phyloP scores from a whole-genome alignment of 2,329 filamentous ascomycete species.

The Colletotrichum gloeosporioides region DNA sequence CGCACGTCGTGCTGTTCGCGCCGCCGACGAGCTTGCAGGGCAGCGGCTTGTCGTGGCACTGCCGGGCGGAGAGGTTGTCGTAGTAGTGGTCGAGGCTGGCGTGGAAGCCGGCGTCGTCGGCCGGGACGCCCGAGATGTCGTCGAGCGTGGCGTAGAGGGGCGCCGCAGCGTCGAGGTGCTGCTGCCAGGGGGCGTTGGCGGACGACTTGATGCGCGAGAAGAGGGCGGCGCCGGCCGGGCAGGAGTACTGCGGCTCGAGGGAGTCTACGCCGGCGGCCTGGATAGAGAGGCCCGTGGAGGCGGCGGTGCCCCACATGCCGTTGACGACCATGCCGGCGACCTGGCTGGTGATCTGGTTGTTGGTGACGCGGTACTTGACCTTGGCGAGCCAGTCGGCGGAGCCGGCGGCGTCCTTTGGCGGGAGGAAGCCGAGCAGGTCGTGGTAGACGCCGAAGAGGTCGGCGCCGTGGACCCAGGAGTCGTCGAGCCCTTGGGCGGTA shows the following conservation, averaged over 20 bases:
- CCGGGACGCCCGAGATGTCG: constrained; percentile 67
- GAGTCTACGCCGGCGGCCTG: constrained; percentile 67
- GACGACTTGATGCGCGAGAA: constrained; percentile 50
- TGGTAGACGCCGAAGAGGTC: constrained; percentile 81
- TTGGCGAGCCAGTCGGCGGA: constrained; percentile 42
- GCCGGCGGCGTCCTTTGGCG: constrained; percentile 41
- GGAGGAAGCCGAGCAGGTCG: constrained; percentile 71
- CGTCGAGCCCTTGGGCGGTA: constrained; percentile 72
- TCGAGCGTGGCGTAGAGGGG: constrained; percentile 68
- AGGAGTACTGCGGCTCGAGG: constrained; percentile 76
- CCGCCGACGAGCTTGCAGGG: constrained; percentile 65
- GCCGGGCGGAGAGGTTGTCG: constrained; percentile 80
- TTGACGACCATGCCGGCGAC: constrained; percentile 77
- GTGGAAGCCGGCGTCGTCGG: constrained; percentile 68
- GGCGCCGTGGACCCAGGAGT: constrained; percentile 77
- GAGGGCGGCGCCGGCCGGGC: constrained; percentile 52
- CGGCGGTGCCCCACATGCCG: constrained; percentile 66
- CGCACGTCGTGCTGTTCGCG: constrained; percentile 58
- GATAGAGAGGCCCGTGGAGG: constrained; percentile 45
- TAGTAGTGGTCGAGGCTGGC: constrained; percentile 81
- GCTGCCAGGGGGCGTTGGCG: constrained; percentile 60
- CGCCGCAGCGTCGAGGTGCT: constrained; percentile 64
- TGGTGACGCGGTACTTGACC: constrained; percentile 75
- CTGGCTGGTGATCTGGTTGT: constrained; percentile 83
- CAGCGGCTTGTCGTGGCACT: constrained; percentile 76